These are phyloP conservation scores for Endothia cerciana DNA, from an alignment of 2,329 filamentous ascomycete species.

Conservation along the genomic window DNA sequence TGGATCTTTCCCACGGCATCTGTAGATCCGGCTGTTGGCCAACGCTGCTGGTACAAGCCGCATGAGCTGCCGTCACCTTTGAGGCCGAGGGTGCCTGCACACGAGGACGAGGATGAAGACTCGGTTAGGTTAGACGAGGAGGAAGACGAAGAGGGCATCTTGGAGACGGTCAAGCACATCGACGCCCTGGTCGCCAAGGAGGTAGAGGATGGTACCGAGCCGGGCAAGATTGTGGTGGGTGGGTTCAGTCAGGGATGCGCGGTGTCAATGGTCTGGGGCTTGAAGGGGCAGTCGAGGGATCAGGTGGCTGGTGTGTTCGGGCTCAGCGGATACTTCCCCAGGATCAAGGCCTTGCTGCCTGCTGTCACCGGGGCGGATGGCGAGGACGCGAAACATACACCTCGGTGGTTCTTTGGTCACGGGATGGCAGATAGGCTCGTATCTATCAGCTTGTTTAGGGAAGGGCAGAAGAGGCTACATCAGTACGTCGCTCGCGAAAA, in stretches of 20 bases:
- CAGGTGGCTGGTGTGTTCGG: conserved; percentile 23
- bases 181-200: conserved; percentile 17
- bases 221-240: conserved; percentile 22
- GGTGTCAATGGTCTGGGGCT: conserved; percentile 23
- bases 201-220: conserved; percentile 12
- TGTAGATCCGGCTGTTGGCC: conserved; percentile 16
- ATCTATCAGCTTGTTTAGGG: conserved; percentile 12
- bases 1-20: conserved; percentile 21
- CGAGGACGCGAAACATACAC: not conserved
- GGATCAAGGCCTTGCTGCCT: conserved; percentile 1
- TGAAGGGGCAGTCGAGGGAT: conserved; percentile 14
- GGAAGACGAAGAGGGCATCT: conserved; percentile 20
- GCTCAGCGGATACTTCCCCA: conserved; percentile 22
- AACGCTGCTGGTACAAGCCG: conserved; percentile 24
- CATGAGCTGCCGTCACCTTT: conserved; percentile 17
- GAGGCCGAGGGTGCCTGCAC: conserved; percentile 11
- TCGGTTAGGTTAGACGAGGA: not conserved
- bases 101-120: not conserved
- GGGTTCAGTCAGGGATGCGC: conserved; percentile 25
- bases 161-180: conserved; percentile 17
- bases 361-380: not conserved
- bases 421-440: conserved; percentile 17
- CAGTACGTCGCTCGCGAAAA: conserved; percentile 14
- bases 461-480: conserved; percentile 21
- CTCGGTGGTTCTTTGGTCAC: conserved; percentile 23